These are phyloP conservation scores for Cryphonectria radicalis DNA, from an alignment of 2,329 filamentous ascomycete genomes.

Conservation along the genomic window DNA sequence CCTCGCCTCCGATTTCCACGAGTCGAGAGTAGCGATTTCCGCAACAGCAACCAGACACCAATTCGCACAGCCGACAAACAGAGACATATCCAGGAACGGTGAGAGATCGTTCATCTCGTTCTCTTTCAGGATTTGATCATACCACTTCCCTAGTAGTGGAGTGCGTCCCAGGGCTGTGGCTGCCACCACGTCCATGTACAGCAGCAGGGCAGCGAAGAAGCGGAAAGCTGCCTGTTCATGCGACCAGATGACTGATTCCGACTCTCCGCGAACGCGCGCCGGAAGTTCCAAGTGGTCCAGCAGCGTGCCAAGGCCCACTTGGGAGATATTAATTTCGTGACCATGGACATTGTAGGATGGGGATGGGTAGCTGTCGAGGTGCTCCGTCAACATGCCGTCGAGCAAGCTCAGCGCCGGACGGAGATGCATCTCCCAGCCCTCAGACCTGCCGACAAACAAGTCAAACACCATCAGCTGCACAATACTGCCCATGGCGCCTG, in stretches of 20 bases:
- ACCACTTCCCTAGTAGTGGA: slow-evolving; percentile 37
- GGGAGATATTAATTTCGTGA: neutral
- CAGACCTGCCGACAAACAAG: slow-evolving; percentile 38
- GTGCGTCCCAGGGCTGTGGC: slow-evolving; percentile 39
- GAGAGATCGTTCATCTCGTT: neutral
- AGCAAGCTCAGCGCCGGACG: slow-evolving; percentile 29
- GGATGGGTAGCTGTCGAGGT: neutral
- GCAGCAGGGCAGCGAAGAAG: slow-evolving; percentile 41
- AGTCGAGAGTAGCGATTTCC: slow-evolving; percentile 56
- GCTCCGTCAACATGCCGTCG: neutral
- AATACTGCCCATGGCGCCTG: slow-evolving; percentile 43
- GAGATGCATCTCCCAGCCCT: slow-evolving; percentile 49
- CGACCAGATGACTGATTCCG: neutral
- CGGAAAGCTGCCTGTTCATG: slow-evolving; percentile 39
- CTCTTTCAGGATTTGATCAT: neutral
- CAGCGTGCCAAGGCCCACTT: neutral
- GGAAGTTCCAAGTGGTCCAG: neutral
- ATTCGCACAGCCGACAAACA: slow-evolving; percentile 58
- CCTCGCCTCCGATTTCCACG: slow-evolving; percentile 57
- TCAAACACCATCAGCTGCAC: slow-evolving; percentile 50
- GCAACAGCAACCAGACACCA: slow-evolving; percentile 60
- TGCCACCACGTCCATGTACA: slow-evolving; percentile 44
- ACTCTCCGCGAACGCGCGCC: neutral
- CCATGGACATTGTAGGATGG: neutral
- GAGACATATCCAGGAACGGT: neutral